phyloP scores from a whole-genome alignment of 306 rosid species.

The Citrullus amarus region DNA sequence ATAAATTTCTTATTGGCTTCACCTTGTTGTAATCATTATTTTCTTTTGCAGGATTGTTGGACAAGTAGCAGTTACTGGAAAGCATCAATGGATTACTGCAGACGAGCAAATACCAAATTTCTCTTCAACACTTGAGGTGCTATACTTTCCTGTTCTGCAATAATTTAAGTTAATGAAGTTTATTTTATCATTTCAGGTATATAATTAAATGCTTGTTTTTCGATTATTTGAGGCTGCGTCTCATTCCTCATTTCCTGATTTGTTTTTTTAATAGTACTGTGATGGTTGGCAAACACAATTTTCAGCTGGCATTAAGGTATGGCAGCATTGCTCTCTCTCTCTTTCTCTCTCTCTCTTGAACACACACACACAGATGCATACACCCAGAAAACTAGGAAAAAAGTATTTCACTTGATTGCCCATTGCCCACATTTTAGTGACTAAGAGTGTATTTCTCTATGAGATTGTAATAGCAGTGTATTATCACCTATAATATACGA shows the following conservation, averaged over 20 bases:
- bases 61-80: slow-evolving; percentile 83
- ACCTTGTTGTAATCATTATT: slow-evolving; percentile 2
- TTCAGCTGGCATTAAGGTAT: slow-evolving; percentile 81
- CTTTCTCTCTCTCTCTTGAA: not conserved
- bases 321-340: slow-evolving; percentile 11
- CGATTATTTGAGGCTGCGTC: not conserved
- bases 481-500: not conserved
- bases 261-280: slow-evolving; percentile 30
- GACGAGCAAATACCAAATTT: slow-evolving; percentile 41
- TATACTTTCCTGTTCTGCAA: slow-evolving; percentile 13
- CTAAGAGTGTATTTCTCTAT: not conserved
- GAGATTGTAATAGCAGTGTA: not conserved
- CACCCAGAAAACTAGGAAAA: not conserved
- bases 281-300: slow-evolving; percentile 85
- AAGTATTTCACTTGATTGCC: not conserved
- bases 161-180: slow-evolving; percentile 1
- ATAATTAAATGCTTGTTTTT: not conserved
- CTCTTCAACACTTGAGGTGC: slow-evolving; percentile 61
- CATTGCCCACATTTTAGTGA: not conserved
- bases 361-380: not conserved
- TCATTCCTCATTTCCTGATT: slow-evolving; percentile 5
- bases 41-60: slow-evolving; percentile 63
- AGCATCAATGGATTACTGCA: slow-evolving; percentile 80
- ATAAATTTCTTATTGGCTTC: not conserved
- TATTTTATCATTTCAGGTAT: not conserved